Percentiles rank a stretch among this genome's conserved stretches.
Evolutionary conservation across 2,329 filamentous ascomycete genomes (phyloP).

Genomic region (Trichocomaceae sp.): DNA sequence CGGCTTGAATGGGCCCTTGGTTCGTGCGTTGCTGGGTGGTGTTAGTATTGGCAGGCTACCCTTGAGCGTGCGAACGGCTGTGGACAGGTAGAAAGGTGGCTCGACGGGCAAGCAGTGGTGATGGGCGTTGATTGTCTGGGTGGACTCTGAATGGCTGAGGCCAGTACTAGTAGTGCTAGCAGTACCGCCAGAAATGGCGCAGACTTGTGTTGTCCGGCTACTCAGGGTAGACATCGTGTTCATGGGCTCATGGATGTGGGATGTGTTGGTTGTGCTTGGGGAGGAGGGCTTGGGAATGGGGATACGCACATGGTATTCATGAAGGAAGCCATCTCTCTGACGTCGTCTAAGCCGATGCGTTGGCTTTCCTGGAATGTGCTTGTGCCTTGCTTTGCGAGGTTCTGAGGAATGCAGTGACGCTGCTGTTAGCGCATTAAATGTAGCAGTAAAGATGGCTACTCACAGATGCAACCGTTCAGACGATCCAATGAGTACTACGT

Average conservation of each 20-base stretch:
- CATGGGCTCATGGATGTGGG: too few species aligned
- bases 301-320: slow-evolving; percentile 72
- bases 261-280: slow-evolving; percentile 11
- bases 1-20: slow-evolving; percentile 84
- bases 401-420: slow-evolving; percentile 7
- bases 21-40: slow-evolving; percentile 68
- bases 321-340: slow-evolving; percentile 62
- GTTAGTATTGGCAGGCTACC: slow-evolving; percentile 36
- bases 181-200: neutral
- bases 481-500: neutral
- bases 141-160: slow-evolving; percentile 24
- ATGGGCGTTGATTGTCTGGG: slow-evolving; percentile 27
- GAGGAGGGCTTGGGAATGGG: slow-evolving; percentile 24
- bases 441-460: neutral
- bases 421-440: neutral
- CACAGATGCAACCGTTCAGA: neutral
- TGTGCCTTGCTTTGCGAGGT: neutral
- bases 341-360: neutral
- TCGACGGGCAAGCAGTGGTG: slow-evolving; percentile 21
- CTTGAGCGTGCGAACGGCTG: slow-evolving; percentile 30
- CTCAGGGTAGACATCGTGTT: slow-evolving; percentile 1
- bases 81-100: slow-evolving; percentile 32
- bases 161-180: too few species aligned
- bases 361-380: slow-evolving; percentile 5
- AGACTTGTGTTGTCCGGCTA: neutral